phyloP scores from a whole-genome alignment of 768 basidiomycete species.

The Glaciozyma martinii region DNA sequence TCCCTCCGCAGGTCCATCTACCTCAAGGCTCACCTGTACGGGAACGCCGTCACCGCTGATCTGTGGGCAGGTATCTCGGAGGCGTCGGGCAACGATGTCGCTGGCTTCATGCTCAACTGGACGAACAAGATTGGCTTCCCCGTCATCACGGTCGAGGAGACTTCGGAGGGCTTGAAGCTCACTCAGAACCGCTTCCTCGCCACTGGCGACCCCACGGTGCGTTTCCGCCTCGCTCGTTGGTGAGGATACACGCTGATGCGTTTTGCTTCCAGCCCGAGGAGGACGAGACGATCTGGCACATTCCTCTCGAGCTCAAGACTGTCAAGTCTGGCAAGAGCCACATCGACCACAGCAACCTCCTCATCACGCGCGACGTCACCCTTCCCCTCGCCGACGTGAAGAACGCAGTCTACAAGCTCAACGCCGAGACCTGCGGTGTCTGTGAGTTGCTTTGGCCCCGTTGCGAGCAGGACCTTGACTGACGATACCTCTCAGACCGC shows the following conservation, averaged over 20 bases:
- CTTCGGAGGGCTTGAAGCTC: constrained; percentile 58
- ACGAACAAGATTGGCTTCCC: constrained; percentile 84
- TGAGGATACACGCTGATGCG: background rate
- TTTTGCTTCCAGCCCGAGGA: constrained; percentile 52
- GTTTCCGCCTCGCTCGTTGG: background rate
- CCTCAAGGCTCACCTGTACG: constrained; percentile 77
- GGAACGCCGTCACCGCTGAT: constrained; percentile 73
- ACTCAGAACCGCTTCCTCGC: constrained; percentile 88
- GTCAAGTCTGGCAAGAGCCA: constrained; percentile 53
- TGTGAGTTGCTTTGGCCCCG: constrained; percentile 50
- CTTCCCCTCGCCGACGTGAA: constrained; percentile 60
- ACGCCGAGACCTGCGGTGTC: constrained; percentile 73
- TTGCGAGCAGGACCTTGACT: background rate
- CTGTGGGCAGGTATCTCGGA: constrained; percentile 76
- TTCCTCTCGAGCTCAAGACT: constrained; percentile 68
- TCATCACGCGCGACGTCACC: constrained; percentile 58
- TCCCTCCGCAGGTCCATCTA: constrained; percentile 74
- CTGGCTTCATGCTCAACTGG: constrained; percentile 84
- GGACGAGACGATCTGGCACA: constrained; percentile 81
- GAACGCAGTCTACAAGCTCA: constrained; percentile 71
- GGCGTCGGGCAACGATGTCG: constrained; percentile 64
- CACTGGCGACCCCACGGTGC: constrained; percentile 40
- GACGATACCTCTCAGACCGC: constrained; percentile 42
- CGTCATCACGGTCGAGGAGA: constrained; percentile 75
- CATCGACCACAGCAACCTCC: constrained; percentile 56